phyloP scores from a whole-genome alignment of 2,329 filamentous ascomycete genomes.

The Aspergillus brasiliensis region DNA sequence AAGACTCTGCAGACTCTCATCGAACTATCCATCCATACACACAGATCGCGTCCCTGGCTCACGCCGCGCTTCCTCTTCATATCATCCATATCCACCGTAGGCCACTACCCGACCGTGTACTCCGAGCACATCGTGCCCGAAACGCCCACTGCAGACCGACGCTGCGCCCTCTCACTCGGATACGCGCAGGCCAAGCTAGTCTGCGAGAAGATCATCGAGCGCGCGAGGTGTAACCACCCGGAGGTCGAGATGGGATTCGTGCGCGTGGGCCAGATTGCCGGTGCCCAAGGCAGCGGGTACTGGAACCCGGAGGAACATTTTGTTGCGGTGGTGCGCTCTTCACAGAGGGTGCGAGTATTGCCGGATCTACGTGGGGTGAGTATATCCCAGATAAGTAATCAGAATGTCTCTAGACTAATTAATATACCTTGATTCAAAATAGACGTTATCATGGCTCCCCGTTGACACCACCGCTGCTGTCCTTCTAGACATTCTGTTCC shows the following conservation, averaged over 20 bases:
- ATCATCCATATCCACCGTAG: background rate
- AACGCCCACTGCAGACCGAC: background rate
- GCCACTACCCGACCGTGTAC: background rate
- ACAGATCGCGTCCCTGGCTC: background rate
- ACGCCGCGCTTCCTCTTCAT: background rate
- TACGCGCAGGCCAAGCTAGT: background rate
- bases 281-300: background rate
- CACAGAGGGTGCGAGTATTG: too few species aligned
- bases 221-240: background rate
- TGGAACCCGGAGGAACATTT: background rate
- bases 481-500: background rate
- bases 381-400: too few species aligned
- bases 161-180: background rate
- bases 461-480: background rate
- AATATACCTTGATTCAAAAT: too few species aligned
- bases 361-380: too few species aligned
- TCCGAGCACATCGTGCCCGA: background rate
- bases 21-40: background rate
- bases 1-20: background rate
- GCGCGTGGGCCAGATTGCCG: background rate
- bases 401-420: too few species aligned
- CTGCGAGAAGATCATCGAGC: background rate
- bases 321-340: background rate
- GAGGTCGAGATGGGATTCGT: background rate
- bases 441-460: background rate